phyloP scores from a whole-genome alignment of 306 rosid genomes.

The Prunus dulcis region DNA sequence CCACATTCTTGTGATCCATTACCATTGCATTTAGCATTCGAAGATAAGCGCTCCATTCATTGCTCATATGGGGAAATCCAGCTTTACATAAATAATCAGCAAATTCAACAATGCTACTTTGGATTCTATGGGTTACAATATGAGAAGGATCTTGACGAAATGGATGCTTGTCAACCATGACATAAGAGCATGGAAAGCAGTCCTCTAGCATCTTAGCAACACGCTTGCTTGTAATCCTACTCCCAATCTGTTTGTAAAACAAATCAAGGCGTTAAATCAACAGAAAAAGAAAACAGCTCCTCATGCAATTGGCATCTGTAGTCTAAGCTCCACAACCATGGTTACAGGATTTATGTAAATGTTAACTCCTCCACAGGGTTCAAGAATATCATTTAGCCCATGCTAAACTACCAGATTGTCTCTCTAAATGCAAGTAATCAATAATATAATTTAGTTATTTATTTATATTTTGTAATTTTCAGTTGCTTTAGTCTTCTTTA shows the following conservation, averaged over 20 bases:
- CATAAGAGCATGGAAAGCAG: slow-evolving; percentile 66
- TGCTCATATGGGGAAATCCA: slow-evolving; percentile 39
- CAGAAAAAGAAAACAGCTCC: neutral
- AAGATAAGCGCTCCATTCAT: slow-evolving; percentile 50
- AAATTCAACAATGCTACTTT: slow-evolving; percentile 61
- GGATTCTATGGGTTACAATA: slow-evolving; percentile 76
- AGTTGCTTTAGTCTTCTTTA: neutral
- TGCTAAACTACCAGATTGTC: no score
- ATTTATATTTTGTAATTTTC: neutral
- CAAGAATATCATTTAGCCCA: neutral
- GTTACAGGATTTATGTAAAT: neutral
- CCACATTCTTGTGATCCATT: slow-evolving; percentile 30
- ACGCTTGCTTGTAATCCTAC: slow-evolving; percentile 90
- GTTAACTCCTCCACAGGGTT: neutral
- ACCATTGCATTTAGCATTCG: slow-evolving; percentile 70
- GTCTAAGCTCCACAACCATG: slow-evolving; percentile 1
- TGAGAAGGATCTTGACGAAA: slow-evolving; percentile 90
- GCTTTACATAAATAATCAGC: slow-evolving; percentile 52
- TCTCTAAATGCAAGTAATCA: no score
- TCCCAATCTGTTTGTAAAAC: slow-evolving; percentile 69
- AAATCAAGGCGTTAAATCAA: slow-evolving; percentile 5
- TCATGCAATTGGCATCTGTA: slow-evolving; percentile 1
- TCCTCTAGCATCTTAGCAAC: slow-evolving; percentile 73
- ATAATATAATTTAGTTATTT: no score
- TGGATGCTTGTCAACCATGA: slow-evolving; percentile 86